Evolutionary conservation across 129 eudicot genomes (phyloP).

Genomic region (Rutidosis leptorrhynchoides): DNA sequence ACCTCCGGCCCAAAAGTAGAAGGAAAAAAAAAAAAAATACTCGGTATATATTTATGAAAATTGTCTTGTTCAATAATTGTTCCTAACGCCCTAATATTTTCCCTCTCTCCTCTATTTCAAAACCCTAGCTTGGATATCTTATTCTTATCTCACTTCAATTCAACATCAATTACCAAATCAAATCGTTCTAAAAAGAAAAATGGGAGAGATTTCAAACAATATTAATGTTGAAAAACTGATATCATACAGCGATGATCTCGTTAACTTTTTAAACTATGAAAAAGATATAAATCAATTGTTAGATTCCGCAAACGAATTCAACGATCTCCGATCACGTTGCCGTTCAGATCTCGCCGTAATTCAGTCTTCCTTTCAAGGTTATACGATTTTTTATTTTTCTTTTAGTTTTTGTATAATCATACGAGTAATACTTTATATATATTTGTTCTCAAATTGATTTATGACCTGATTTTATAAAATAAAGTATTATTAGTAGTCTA

Average conservation of each 20-base stretch:
- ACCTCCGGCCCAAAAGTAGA: too few relatives aligned
- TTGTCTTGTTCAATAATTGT: too few relatives aligned
- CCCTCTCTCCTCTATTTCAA: neutral
- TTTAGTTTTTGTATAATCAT: neutral
- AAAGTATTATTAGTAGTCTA: too few relatives aligned
- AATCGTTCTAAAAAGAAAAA: conserved; percentile 1
- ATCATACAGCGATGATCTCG: conserved; percentile 49
- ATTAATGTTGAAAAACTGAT: conserved; percentile 43
- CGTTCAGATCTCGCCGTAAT: conserved; percentile 39
- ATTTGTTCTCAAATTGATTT: conserved; percentile 3
- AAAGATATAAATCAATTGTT: conserved; percentile 39
- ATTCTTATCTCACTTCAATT: neutral
- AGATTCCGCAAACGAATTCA: conserved; percentile 38
- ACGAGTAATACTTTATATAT: neutral
- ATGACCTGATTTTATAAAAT: too few relatives aligned
- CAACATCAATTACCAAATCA: too few relatives aligned
- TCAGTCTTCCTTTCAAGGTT: conserved; percentile 51
- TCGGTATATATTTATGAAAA: too few relatives aligned
- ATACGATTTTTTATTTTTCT: neutral
- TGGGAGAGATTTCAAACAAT: conserved; percentile 35
- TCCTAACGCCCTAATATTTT: neutral
- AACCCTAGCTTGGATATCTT: conserved; percentile 29
- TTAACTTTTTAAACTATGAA: conserved; percentile 37
- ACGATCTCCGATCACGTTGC: conserved; percentile 43
- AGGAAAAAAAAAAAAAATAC: too few relatives aligned